phyloP scores from a whole-genome alignment of 2,329 filamentous ascomycete species.

The Cytospora piceae region DNA sequence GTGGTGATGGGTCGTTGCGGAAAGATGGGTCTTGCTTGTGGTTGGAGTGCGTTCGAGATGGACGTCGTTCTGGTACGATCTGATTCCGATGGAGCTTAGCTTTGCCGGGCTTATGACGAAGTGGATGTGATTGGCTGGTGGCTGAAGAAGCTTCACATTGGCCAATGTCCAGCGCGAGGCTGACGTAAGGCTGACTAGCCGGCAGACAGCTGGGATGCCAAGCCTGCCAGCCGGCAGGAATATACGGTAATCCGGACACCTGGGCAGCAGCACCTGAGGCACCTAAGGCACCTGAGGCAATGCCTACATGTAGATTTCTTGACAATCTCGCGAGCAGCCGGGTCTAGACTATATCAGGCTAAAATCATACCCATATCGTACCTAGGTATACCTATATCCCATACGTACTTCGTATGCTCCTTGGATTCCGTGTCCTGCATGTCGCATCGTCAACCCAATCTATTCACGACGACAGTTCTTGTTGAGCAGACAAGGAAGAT shows the following conservation, averaged over 20 bases:
- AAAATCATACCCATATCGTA: not conserved
- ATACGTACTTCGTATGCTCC: too few relatives aligned
- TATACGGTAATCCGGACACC: not conserved
- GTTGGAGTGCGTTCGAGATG: conserved; percentile 20
- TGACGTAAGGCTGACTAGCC: conserved; percentile 16
- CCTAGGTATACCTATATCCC: too few relatives aligned
- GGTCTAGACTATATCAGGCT: conserved; percentile 6
- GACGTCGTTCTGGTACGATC: conserved; percentile 27
- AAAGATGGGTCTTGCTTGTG: conserved; percentile 27
- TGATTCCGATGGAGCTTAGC: conserved; percentile 20
- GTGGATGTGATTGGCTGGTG: conserved; percentile 19
- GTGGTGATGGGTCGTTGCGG: conserved; percentile 26
- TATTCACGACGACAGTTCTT: not conserved
- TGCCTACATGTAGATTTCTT: conserved; percentile 1
- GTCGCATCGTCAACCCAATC: not conserved
- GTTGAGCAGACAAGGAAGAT: not conserved
- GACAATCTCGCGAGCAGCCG: not conserved
- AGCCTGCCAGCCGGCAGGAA: conserved; percentile 2
- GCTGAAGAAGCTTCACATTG: conserved; percentile 15
- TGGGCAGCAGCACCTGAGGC: not conserved
- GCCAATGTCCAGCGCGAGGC: conserved; percentile 20
- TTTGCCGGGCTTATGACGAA: conserved; percentile 24
- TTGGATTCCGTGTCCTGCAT: not conserved
- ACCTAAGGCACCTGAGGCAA: not conserved
- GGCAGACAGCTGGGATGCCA: conserved; percentile 3